These are phyloP conservation scores for Aspergillus sp. DNA, from an alignment of 2,329 filamentous ascomycete species.

Conservation along the genomic window DNA sequence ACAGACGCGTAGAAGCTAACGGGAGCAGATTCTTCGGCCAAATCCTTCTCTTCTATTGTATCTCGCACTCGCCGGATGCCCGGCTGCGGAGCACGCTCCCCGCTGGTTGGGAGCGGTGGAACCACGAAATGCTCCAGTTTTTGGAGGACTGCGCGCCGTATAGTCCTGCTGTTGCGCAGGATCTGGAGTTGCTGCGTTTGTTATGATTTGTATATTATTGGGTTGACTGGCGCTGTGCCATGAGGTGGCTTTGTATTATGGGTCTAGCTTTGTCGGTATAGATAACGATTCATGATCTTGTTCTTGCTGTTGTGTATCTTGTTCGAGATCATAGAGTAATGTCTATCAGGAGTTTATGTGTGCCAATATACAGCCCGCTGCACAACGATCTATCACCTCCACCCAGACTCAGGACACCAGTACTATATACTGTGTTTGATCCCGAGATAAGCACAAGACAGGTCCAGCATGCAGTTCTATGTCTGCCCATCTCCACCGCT, in stretches of 20 bases:
- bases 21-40: slow-evolving; percentile 40
- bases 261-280: neutral
- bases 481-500: neutral
- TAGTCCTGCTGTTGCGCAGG: slow-evolving; percentile 40
- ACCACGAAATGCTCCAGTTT: slow-evolving; percentile 40
- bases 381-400: no score
- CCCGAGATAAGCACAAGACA: no score
- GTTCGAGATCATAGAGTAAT: no score
- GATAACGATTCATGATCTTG: neutral
- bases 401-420: no score
- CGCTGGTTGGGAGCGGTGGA: slow-evolving; percentile 42
- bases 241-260: neutral
- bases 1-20: neutral
- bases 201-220: slow-evolving; percentile 18
- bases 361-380: no score
- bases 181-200: slow-evolving; percentile 36
- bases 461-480: no score
- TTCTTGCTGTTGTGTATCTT: no score
- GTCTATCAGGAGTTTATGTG: no score
- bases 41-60: slow-evolving; percentile 43
- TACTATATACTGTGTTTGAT: no score
- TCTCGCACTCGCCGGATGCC: slow-evolving; percentile 36
- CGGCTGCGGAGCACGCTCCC: slow-evolving; percentile 37
- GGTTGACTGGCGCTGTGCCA: neutral
- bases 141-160: slow-evolving; percentile 37